Percentiles rank a stretch among this genome's conserved stretches.
Conservation (phyloP, 1,284 basidiomycete genomes). For the Vanrija sp. region DNA sequence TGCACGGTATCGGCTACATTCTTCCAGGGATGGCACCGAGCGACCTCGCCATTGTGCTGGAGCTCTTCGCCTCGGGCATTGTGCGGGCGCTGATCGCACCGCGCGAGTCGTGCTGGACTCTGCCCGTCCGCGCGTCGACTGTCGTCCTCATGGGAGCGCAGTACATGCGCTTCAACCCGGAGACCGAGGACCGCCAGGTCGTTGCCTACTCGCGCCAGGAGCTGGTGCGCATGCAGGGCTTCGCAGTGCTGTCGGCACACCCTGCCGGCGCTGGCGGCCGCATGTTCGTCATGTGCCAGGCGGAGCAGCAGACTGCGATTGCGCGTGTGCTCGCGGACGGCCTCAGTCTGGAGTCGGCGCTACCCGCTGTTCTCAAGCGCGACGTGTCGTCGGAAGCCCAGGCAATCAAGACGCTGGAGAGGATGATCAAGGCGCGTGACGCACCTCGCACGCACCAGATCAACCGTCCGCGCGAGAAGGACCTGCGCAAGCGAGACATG, state of each 20-base stretch:
- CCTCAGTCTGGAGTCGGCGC: slow-evolving; percentile 77
- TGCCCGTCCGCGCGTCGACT: slow-evolving; percentile 72
- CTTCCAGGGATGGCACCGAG: slow-evolving; percentile 65
- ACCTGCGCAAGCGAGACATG: slow-evolving; percentile 62
- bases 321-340: slow-evolving; percentile 79
- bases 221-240: slow-evolving; percentile 84
- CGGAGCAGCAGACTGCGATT: slow-evolving; percentile 72
- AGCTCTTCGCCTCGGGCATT: slow-evolving; percentile 75
- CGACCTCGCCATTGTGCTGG: slow-evolving; percentile 75
- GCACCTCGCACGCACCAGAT: slow-evolving; percentile 22
- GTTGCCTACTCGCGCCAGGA: slow-evolving; percentile 77
- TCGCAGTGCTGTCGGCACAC: slow-evolving; percentile 56
- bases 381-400: background rate
- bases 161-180: slow-evolving; percentile 58
- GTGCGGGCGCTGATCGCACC: slow-evolving; percentile 79
- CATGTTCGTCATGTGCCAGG: slow-evolving; percentile 82
- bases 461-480: slow-evolving; percentile 29
- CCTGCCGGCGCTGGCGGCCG: slow-evolving; percentile 52
- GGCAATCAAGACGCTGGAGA: slow-evolving; percentile 3
- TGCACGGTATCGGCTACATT: slow-evolving; percentile 87
- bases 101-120: slow-evolving; percentile 76
- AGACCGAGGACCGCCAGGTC: slow-evolving; percentile 59
- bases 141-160: slow-evolving; percentile 93
- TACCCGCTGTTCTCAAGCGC: slow-evolving; percentile 50
- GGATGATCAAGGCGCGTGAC: slow-evolving; percentile 25